phyloP scores from a whole-genome alignment of 2,329 filamentous ascomycete species.

The Decorospora gaudefroyi region DNA sequence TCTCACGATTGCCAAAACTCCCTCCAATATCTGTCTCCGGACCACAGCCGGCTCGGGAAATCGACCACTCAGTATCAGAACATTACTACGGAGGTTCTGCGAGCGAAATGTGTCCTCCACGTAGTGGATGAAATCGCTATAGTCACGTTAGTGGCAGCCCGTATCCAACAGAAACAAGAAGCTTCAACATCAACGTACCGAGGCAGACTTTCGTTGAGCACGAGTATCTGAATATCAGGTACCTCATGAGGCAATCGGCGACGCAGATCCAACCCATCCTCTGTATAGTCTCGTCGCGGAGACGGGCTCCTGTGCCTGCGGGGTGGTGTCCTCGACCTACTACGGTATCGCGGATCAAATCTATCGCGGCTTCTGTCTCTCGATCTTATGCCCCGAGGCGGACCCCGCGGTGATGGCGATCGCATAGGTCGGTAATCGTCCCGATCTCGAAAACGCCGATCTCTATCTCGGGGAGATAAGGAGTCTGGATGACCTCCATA shows the following conservation, averaged over 20 bases:
- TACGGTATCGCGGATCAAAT: constrained; percentile 57
- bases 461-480: constrained; percentile 51
- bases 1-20: constrained; percentile 82
- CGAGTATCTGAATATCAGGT: constrained; percentile 86
- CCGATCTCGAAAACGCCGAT: constrained; percentile 58
- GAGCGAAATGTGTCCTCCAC: constrained; percentile 76
- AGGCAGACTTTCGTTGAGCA: constrained; percentile 69
- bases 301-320: constrained; percentile 70
- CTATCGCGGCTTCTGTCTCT: constrained; percentile 52
- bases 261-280: constrained; percentile 71
- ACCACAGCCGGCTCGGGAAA: constrained; percentile 79
- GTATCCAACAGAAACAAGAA: background rate
- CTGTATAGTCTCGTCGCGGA: constrained; percentile 59
- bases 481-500: constrained; percentile 44
- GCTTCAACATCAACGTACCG: constrained; percentile 25
- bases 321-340: constrained; percentile 70
- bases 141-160: constrained; percentile 4
- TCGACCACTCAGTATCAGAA: constrained; percentile 77
- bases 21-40: constrained; percentile 82
- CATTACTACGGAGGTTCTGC: constrained; percentile 73
- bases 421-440: constrained; percentile 63
- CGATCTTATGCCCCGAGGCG: constrained; percentile 44
- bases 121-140: constrained; percentile 76
- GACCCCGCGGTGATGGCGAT: constrained; percentile 53
- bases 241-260: constrained; percentile 73